phyloP scores from a whole-genome alignment of 257 asterid species.

The Solanum sejunctum region DNA sequence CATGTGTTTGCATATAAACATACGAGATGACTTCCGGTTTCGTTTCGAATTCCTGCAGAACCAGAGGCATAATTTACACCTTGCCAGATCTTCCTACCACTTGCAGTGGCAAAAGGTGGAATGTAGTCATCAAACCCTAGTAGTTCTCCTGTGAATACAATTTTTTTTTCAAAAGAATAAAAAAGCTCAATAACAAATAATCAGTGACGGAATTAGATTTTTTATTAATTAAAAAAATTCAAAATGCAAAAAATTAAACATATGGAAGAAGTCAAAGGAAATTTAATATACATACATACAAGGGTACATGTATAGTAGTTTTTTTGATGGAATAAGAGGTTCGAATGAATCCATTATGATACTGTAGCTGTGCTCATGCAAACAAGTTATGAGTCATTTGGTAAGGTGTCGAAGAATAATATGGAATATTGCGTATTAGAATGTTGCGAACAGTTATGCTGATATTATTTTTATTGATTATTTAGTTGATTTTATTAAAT shows the following conservation, averaged over 20 bases:
- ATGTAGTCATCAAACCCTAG: slow-evolving; percentile 23
- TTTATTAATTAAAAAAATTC: background rate
- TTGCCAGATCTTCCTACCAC: slow-evolving; percentile 7
- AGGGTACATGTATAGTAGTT: background rate
- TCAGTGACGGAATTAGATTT: background rate
- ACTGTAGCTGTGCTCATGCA: background rate
- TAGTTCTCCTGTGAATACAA: background rate
- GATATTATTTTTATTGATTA: background rate
- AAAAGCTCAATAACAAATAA: background rate
- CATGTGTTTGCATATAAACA: background rate
- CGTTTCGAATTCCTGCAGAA: slow-evolving; percentile 41
- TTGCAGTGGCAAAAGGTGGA: slow-evolving; percentile 29
- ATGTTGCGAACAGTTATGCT: background rate
- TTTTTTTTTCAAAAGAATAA: too few species aligned
- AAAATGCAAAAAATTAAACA: background rate
- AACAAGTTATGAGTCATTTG: background rate
- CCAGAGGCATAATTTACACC: slow-evolving; percentile 24
- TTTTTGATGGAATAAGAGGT: background rate
- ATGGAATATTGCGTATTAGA: background rate
- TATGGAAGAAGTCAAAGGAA: background rate
- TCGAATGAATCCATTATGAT: background rate
- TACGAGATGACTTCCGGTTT: slow-evolving; percentile 18
- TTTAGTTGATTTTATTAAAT: background rate
- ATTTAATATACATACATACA: too few species aligned
- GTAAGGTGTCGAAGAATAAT: background rate